A percentile compares a stretch with the other conserved stretches of the same genome.
Conservation (phyloP, 2,329 filamentous ascomycete genomes). For the Sporothrix protearum region DNA sequence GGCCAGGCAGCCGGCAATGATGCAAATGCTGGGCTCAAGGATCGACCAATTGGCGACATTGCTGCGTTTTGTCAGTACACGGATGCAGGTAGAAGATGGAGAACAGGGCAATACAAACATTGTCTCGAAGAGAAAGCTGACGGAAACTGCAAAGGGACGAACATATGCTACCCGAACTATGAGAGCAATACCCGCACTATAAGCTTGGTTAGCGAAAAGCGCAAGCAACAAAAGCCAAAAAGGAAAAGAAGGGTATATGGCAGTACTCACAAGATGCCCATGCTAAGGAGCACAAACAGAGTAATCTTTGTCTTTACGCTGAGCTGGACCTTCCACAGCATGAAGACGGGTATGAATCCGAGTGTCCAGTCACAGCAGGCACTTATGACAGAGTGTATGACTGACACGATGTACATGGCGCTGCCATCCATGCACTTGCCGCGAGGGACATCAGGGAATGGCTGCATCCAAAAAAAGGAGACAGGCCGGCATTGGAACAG, state of each 20-base stretch:
- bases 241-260: too few species aligned
- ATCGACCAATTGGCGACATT: slow-evolving; percentile 41
- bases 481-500: slow-evolving; percentile 49
- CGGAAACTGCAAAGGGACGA: slow-evolving; percentile 31
- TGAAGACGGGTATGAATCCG: slow-evolving; percentile 47
- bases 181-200: slow-evolving; percentile 40
- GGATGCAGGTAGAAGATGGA: not conserved
- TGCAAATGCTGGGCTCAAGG: slow-evolving; percentile 39
- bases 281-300: slow-evolving; percentile 46
- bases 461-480: slow-evolving; percentile 47
- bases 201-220: not conserved
- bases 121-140: slow-evolving; percentile 35
- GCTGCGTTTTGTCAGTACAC: slow-evolving; percentile 27
- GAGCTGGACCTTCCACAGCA: slow-evolving; percentile 52
- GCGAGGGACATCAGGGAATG: slow-evolving; percentile 31
- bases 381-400: slow-evolving; percentile 46
- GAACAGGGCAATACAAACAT: slow-evolving; percentile 30
- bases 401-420: slow-evolving; percentile 43
- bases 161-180: slow-evolving; percentile 40
- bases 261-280: slow-evolving; percentile 48
- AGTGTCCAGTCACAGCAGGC: slow-evolving; percentile 51
- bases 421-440: slow-evolving; percentile 42
- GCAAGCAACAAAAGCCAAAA: not conserved
- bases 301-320: slow-evolving; percentile 45
- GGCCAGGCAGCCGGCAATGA: slow-evolving; percentile 36